phyloP scores from a whole-genome alignment of 768 basidiomycete species.

The Auricularia cornea region DNA sequence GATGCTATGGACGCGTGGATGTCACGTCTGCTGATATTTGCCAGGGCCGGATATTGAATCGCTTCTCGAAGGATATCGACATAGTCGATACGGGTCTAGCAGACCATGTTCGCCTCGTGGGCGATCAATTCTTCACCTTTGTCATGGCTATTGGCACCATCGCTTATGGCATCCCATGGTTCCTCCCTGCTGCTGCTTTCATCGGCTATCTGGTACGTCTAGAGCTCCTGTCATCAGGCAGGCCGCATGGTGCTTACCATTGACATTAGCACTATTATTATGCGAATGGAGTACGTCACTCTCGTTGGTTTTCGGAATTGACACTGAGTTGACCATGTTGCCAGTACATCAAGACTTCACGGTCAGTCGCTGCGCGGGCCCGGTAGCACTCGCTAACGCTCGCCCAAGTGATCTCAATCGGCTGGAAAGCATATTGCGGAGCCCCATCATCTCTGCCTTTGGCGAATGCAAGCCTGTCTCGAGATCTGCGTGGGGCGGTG shows the following conservation, averaged over 20 bases:
- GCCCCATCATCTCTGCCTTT: constrained; percentile 12
- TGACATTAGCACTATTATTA: not conserved
- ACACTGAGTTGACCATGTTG: no score
- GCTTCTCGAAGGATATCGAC: constrained; percentile 48
- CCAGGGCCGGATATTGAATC: constrained; percentile 62
- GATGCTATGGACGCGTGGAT: not conserved
- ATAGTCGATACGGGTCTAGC: constrained; percentile 17
- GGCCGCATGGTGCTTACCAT: no score
- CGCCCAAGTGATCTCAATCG: constrained; percentile 23
- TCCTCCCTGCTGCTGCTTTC: constrained; percentile 5
- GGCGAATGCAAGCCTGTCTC: constrained; percentile 4
- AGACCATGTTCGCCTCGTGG: constrained; percentile 20
- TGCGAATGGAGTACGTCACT: no score
- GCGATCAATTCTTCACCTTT: constrained; percentile 18
- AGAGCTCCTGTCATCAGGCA: not conserved
- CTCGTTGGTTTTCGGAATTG: no score
- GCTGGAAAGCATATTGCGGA: constrained; percentile 25
- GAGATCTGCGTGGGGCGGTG: not conserved
- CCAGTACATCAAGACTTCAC: not conserved
- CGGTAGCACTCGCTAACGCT: constrained; percentile 7
- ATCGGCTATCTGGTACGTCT: constrained; percentile 2
- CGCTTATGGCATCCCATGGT: constrained; percentile 7
- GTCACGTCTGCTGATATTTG: not conserved
- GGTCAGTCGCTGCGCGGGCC: not conserved
- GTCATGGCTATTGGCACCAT: constrained; percentile 10